phyloP scores from a whole-genome alignment of 2,329 filamentous ascomycete genomes.

The Stromatinia cepivora region DNA sequence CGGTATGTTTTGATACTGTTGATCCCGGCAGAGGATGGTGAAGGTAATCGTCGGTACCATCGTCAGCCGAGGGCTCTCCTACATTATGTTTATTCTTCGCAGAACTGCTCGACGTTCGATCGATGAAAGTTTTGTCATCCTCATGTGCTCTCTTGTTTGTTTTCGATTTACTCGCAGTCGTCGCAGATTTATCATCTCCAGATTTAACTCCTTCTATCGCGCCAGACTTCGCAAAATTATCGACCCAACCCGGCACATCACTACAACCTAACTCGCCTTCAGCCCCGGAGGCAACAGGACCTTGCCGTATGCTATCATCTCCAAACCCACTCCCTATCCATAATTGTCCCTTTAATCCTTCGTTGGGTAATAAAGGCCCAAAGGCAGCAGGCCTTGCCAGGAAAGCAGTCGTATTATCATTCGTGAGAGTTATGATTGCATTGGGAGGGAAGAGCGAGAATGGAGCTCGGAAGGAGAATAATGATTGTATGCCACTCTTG shows the following conservation, averaged over 20 bases:
- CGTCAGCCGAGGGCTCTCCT: constrained; percentile 49
- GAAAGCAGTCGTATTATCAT: constrained; percentile 98
- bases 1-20: constrained; percentile 43
- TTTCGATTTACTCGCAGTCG: constrained; percentile 46
- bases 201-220: constrained; percentile 30
- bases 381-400: constrained; percentile 90
- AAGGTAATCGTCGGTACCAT: constrained; percentile 84
- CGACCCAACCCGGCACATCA: constrained; percentile 86
- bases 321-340: constrained; percentile 94
- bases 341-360: constrained; percentile 81
- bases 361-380: constrained; percentile 72
- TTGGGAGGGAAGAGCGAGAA: constrained; percentile 93
- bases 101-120: constrained; percentile 31
- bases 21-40: constrained; percentile 52
- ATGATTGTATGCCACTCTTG: constrained; percentile 51
- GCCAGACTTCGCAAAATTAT: constrained; percentile 51
- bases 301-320: constrained; percentile 68
- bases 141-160: constrained; percentile 44
- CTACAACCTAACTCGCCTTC: constrained; percentile 93
- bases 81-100: constrained; percentile 29
- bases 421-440: constrained; percentile 91
- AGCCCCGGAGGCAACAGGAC: constrained; percentile 51
- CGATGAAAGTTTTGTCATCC: constrained; percentile 31
- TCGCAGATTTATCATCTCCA: constrained; percentile 32
- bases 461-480: constrained; percentile 72